These are phyloP conservation scores for Cladophialophora chaetospira DNA, from an alignment of 2,329 filamentous ascomycete species.

Conservation along the genomic window DNA sequence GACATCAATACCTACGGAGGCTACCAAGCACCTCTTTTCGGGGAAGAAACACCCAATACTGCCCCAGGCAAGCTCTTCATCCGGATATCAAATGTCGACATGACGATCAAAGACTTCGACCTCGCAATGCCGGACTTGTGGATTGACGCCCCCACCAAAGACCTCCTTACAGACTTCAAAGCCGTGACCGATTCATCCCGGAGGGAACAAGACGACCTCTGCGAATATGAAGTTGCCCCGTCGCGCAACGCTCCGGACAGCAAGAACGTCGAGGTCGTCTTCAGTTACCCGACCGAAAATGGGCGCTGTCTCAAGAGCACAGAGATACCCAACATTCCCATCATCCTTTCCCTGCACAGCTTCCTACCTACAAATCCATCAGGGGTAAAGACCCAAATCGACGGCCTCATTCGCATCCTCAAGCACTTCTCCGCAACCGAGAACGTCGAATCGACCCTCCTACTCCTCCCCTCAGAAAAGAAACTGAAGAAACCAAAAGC, in stretches of 20 bases:
- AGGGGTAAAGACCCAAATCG: conserved; percentile 26
- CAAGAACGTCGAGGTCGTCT: conserved; percentile 44
- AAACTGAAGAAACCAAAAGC: conserved; percentile 22
- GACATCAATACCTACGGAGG: conserved; percentile 65
- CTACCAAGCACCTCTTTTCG: conserved; percentile 55
- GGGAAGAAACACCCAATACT: conserved; percentile 32
- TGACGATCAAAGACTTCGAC: conserved; percentile 27
- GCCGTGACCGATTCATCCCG: conserved; percentile 13
- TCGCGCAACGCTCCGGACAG: conserved; percentile 24
- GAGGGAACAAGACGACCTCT: conserved; percentile 26
- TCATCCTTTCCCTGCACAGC: conserved; percentile 45
- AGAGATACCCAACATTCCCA: conserved; percentile 34
- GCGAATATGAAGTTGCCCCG: conserved; percentile 32
- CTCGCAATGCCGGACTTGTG: conserved; percentile 31
- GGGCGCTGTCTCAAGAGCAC: conserved; percentile 25
- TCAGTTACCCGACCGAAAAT: conserved; percentile 30
- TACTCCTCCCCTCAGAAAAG: conserved; percentile 52
- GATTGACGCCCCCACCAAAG: conserved; percentile 30
- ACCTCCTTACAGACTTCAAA: conserved; percentile 32
- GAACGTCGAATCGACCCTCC: conserved; percentile 59
- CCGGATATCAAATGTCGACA: conserved; percentile 31
- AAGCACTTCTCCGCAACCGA: conserved; percentile 52
- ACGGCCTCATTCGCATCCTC: conserved; percentile 37
- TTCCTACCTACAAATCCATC: conserved; percentile 44
- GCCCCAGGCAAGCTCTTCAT: conserved; percentile 39